Evolutionary conservation across 306 rosid genomes (phyloP).

Genomic region (Gastrolobium villosum): DNA sequence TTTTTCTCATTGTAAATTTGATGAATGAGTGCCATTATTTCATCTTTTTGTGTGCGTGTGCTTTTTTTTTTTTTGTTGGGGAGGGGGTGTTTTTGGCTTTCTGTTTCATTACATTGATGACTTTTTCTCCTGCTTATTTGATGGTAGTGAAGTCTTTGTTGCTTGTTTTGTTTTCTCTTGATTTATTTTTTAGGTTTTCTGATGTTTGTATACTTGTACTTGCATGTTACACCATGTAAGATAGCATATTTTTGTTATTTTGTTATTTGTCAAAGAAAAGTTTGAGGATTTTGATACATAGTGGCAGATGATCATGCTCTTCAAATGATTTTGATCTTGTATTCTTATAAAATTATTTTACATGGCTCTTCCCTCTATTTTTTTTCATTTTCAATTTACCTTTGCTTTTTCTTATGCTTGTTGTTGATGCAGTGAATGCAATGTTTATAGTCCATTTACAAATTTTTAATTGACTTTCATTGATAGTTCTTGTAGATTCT

Average conservation of each 20-base stretch:
- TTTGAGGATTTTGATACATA: conserved; percentile 6
- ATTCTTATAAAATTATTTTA: conserved; percentile 9
- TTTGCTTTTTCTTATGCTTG: conserved; percentile 34
- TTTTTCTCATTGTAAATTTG: not conserved
- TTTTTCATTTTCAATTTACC: conserved; percentile 1
- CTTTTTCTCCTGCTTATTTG: conserved; percentile 22
- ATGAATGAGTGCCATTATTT: not conserved
- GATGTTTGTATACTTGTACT: not conserved
- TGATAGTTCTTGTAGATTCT: not conserved
- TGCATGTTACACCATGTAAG: conserved; percentile 3
- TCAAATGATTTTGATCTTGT: conserved; percentile 11
- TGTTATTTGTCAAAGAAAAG: conserved; percentile 7
- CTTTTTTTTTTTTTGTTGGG: not conserved
- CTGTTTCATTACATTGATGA: conserved; percentile 11
- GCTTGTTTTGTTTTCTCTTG: conserved; percentile 21
- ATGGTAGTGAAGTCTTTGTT: conserved; percentile 10
- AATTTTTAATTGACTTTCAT: not conserved
- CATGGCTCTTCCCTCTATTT: conserved; percentile 9
- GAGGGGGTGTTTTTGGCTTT: conserved; percentile 20
- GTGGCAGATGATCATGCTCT: conserved; percentile 1
- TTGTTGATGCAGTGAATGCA: conserved; percentile 24
- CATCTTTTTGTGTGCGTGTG: not conserved
- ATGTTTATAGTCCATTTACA: conserved; percentile 12
- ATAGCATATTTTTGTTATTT: conserved; percentile 9
- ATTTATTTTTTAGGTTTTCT: not conserved